These are phyloP conservation scores for Cytospora paraplurivora DNA, from an alignment of 2,329 filamentous ascomycete genomes.

Conservation along the genomic window DNA sequence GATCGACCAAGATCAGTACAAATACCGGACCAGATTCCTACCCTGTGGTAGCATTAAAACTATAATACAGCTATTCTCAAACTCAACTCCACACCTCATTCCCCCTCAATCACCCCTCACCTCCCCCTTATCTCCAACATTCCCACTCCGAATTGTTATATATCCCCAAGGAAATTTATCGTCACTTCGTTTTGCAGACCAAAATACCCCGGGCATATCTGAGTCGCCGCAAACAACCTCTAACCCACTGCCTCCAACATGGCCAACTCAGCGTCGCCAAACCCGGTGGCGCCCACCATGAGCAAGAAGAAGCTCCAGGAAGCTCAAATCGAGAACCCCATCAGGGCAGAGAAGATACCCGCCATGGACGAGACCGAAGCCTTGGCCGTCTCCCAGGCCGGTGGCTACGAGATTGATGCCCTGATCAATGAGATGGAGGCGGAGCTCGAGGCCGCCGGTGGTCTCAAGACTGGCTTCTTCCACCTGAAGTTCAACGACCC, in stretches of 20 bases:
- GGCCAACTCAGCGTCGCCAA: constrained; percentile 24
- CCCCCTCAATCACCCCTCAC: neutral
- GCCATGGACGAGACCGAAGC: constrained; percentile 38
- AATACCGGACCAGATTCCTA: neutral
- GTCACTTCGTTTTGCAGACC: neutral
- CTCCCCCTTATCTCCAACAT: neutral
- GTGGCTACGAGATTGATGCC: constrained; percentile 41
- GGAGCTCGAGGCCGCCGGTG: constrained; percentile 40
- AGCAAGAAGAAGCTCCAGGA: constrained; percentile 28
- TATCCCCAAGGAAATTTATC: neutral
- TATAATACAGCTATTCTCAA: neutral
- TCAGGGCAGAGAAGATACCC: constrained; percentile 29
- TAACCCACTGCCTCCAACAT: constrained; percentile 8
- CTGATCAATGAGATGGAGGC: constrained; percentile 47
- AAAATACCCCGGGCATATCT: neutral
- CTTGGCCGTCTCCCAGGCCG: constrained; percentile 41
- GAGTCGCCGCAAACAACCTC: neutral
- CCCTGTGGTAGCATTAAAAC: neutral
- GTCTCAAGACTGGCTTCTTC: constrained; percentile 46
- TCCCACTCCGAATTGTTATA: neutral
- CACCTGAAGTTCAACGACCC: constrained; percentile 63
- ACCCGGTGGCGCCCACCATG: constrained; percentile 22
- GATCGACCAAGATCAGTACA: neutral
- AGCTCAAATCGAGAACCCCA: constrained; percentile 34
- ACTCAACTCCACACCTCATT: neutral